phyloP scores from a whole-genome alignment of 768 basidiomycete genomes.

The Mycena epipterygia region DNA sequence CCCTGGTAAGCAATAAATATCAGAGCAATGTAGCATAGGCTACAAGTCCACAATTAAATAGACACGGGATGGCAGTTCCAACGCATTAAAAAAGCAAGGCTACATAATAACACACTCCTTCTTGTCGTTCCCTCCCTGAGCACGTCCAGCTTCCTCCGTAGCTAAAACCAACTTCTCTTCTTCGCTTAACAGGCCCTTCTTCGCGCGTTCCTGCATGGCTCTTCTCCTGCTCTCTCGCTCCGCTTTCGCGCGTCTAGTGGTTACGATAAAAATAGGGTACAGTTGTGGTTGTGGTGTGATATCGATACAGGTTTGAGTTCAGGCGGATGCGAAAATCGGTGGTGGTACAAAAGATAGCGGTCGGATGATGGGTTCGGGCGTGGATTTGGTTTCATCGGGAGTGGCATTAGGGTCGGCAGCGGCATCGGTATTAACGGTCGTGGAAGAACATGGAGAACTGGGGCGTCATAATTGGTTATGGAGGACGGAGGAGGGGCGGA shows the following conservation, averaged over 20 bases:
- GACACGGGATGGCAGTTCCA: too few relatives aligned
- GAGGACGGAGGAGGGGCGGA: conserved; percentile 40
- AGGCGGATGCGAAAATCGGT: conserved; percentile 77
- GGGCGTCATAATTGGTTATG: conserved; percentile 76
- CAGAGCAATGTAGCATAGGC: too few relatives aligned
- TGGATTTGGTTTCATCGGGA: conserved; percentile 51
- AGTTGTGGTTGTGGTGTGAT: conserved; percentile 40
- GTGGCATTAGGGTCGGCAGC: conserved; percentile 37
- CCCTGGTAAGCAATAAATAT: too few relatives aligned
- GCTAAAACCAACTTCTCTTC: conserved; percentile 68
- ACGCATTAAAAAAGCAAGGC: background rate
- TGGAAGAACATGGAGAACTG: conserved; percentile 57
- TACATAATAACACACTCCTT: conserved; percentile 72
- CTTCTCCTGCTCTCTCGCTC: conserved; percentile 79
- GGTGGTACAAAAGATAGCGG: conserved; percentile 70
- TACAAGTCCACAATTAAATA: background rate
- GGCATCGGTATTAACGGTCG: conserved; percentile 27
- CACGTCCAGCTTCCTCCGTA: conserved; percentile 56
- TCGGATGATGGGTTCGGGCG: conserved; percentile 53
- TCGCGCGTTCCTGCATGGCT: conserved; percentile 79
- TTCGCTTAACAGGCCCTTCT: conserved; percentile 75
- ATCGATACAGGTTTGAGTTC: conserved; percentile 52
- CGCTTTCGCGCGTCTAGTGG: conserved; percentile 76
- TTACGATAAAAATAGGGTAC: conserved; percentile 35
- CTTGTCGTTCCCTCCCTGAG: conserved; percentile 30